Evolutionary conservation across 306 rosid genomes (phyloP).

Genomic region (Pyrus pyrifolia): DNA sequence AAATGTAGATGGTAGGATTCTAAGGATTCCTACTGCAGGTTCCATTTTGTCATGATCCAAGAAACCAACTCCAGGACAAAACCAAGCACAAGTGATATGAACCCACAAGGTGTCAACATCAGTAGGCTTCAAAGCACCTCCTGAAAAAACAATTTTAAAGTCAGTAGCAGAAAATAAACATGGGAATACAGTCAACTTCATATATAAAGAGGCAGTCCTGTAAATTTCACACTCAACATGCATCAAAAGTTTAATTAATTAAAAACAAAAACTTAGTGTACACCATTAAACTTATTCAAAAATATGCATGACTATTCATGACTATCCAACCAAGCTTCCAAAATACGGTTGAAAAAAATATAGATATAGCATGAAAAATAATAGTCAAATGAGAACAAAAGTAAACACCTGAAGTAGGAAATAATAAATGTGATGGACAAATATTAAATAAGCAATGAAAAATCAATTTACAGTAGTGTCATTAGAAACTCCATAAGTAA

Average conservation of each 20-base stretch:
- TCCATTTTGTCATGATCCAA: slow-evolving; percentile 77
- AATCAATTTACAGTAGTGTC: not conserved
- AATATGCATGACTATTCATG: not conserved
- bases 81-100: slow-evolving; percentile 98
- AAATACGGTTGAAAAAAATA: not conserved
- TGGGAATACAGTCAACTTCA: not conserved
- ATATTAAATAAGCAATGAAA: not conserved
- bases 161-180: slow-evolving; percentile 14
- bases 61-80: slow-evolving; percentile 77
- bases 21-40: slow-evolving; percentile 88
- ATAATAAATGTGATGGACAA: not conserved
- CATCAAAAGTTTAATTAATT: not conserved
- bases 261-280: not conserved
- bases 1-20: slow-evolving; percentile 65
- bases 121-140: slow-evolving; percentile 97
- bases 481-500: not conserved
- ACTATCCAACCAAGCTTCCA: not conserved
- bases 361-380: not conserved
- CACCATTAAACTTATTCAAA: not conserved
- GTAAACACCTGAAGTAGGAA: not conserved
- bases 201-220: not conserved
- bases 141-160: slow-evolving; percentile 34
- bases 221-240: not conserved
- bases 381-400: not conserved
- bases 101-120: slow-evolving; percentile 87